Base-by-base conservation (phyloP, 768 basidiomycete species). In the Mrakia gelida region DNA sequence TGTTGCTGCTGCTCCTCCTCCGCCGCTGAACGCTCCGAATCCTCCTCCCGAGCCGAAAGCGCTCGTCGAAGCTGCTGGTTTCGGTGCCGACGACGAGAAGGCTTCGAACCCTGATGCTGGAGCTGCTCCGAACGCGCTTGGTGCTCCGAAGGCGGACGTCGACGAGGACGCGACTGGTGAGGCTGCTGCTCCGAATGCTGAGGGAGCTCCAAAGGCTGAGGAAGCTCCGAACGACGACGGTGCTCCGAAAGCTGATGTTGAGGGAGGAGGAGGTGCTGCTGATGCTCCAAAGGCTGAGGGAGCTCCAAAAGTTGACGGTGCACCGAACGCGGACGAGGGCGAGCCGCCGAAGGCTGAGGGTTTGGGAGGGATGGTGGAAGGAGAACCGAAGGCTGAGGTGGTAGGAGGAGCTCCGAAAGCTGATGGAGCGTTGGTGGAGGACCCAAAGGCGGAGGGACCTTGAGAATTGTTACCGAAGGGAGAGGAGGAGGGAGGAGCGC, bases 51-150 rank as follows among this genome's bases (percentile, higher is more conserved):
- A 26, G 4, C 73, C 73, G 8, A 73, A 73, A 8, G 75, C 65
- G 21, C 52, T 54, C 30, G 62, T 49, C 13, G 72, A 52, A 2
- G 34, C 56, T 28, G 74, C 38, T 65, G 49, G 49, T 52, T 52
- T 52, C 49, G 73, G 6, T 41, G 73, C 38, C 9, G 18, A 32
- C 26, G 61, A 34, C 21, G 65, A 62, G 73, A 75, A 75, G n/a
- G 74, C 74, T n/a, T 62, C 65, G 30, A 68, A 75, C 13, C 74
- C 74, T 65, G 71, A 0, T n/a, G 30, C 28, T 43, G 63, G 32
- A 67, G 65, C 18, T 38, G 61, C 38, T 43, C 80, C 76, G 52
- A 80, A 74, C 72, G 79, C 71, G 43, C 68, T 54, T n/a, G 43
- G 10, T n/a, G 63, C 43, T 45, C 71, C 71, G 63, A 73, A 77